phyloP scores from a whole-genome alignment of 331 rosid genomes.

The Pyrus hybrid region DNA sequence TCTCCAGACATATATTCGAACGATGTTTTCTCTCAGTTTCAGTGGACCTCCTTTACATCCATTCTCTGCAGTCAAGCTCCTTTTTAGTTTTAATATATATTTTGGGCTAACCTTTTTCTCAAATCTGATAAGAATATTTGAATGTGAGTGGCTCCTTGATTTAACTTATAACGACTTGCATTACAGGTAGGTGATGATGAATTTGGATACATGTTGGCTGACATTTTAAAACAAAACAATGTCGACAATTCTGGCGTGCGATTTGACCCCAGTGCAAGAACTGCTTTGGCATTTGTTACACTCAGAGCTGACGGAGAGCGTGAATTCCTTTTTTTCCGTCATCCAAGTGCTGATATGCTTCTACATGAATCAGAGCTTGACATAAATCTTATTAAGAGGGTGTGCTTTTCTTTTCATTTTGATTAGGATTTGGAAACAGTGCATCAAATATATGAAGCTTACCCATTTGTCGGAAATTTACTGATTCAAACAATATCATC shows the following conservation, averaged over 20 bases:
- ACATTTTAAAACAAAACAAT: constrained; percentile 55
- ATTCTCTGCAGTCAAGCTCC: not conserved
- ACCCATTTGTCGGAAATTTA: not conserved
- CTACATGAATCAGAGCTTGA: constrained; percentile 76
- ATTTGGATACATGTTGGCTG: constrained; percentile 67
- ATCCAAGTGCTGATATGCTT: constrained; percentile 98
- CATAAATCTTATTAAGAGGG: constrained; percentile 51
- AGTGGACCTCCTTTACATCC: not conserved
- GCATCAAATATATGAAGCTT: not conserved
- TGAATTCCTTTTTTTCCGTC: constrained; percentile 77
- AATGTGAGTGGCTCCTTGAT: not conserved
- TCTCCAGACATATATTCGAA: not conserved
- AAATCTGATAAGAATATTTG: not conserved
- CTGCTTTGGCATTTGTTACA: constrained; percentile 79
- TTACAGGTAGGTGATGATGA: constrained; percentile 85
- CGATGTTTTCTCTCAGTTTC: not conserved
- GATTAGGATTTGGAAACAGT: not conserved
- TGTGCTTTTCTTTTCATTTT: constrained; percentile 15
- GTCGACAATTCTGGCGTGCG: constrained; percentile 67
- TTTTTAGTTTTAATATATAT: not conserved
- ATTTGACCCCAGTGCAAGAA: constrained; percentile 71
- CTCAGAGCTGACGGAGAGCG: constrained; percentile 91
- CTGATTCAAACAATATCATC: constrained; percentile 3
- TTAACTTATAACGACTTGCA: constrained; percentile 6
- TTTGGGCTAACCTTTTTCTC: not conserved